Evolutionary conservation across 306 rosid genomes (phyloP).

Genomic region (Ormosia semicastrata): DNA sequence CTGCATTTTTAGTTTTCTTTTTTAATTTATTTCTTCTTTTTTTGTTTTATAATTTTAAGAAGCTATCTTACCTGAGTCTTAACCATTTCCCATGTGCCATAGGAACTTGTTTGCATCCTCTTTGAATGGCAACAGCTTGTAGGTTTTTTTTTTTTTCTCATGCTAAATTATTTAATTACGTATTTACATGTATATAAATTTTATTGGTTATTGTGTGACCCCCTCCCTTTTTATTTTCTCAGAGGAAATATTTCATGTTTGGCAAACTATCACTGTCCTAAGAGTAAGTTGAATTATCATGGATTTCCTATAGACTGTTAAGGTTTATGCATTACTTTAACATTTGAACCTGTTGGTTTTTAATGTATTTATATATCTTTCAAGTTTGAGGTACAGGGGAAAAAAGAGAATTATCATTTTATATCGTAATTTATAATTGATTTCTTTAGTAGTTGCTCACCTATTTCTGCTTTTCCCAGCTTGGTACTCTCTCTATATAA

Average conservation of each 20-base stretch:
- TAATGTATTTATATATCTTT: no score
- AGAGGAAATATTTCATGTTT: slow-evolving; percentile 36
- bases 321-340: not conserved
- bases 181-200: no score
- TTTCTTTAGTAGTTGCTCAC: not conserved
- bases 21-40: not conserved
- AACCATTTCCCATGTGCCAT: not conserved
- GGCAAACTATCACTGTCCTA: slow-evolving; percentile 10
- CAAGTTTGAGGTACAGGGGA: not conserved
- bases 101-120: slow-evolving; percentile 57
- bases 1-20: not conserved
- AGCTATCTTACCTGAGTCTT: not conserved
- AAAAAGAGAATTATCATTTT: not conserved
- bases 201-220: not conserved
- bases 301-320: not conserved
- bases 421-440: not conserved
- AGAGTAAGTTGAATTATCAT: slow-evolving; percentile 19
- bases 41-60: not conserved
- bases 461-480: slow-evolving; percentile 12
- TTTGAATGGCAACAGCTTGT: slow-evolving; percentile 33
- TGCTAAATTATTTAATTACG: not conserved
- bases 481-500: no score
- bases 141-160: slow-evolving; percentile 33
- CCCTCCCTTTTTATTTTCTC: not conserved
- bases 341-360: not conserved